Evolutionary conservation across 2,329 filamentous ascomycete genomes (phyloP).

Genomic region (Monosporascus sp.): DNA sequence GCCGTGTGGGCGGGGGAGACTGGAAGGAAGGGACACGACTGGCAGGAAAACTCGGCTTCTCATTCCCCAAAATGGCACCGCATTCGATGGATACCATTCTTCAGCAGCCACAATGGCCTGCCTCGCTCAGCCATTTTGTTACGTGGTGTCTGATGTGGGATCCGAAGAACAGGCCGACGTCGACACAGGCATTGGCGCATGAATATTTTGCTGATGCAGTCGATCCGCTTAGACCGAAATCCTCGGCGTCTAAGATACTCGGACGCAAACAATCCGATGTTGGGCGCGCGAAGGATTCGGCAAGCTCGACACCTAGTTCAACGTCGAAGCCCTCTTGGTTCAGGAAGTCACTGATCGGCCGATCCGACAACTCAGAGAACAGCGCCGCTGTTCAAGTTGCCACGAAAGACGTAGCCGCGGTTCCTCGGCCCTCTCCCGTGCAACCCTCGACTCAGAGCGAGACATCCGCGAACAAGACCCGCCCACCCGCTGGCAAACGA

Average conservation of each 20-base stretch:
- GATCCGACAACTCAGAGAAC: constrained; percentile 60
- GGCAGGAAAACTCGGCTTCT: constrained; percentile 94
- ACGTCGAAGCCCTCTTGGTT: constrained; percentile 90
- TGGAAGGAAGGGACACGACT: constrained; percentile 93
- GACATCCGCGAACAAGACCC: constrained; percentile 36
- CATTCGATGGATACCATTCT: constrained; percentile 94
- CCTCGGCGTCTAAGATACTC: constrained; percentile 75
- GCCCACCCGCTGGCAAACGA: constrained; percentile 66
- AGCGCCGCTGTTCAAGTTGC: constrained; percentile 38
- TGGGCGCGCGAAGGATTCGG: constrained; percentile 61
- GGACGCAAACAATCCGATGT: constrained; percentile 88
- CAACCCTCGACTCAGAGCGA: constrained; percentile 29
- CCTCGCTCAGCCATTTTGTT: constrained; percentile 83
- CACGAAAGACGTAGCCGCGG: constrained; percentile 39
- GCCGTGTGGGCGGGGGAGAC: constrained; percentile 86
- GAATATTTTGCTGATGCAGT: constrained; percentile 92
- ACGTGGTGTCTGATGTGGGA: constrained; percentile 99
- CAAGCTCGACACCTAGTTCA: constrained; percentile 52
- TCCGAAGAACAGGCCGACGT: constrained; percentile 85
- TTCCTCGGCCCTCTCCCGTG: constrained; percentile 29
- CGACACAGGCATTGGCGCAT: constrained; percentile 87
- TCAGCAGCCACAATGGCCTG: constrained; percentile 84
- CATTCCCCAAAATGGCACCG: constrained; percentile 98
- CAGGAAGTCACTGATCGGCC: constrained; percentile 84
- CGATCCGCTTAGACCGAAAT: constrained; percentile 88